Conservation (phyloP, 106 monocot genomes). For the Dioscorea dumetorum region DNA sequence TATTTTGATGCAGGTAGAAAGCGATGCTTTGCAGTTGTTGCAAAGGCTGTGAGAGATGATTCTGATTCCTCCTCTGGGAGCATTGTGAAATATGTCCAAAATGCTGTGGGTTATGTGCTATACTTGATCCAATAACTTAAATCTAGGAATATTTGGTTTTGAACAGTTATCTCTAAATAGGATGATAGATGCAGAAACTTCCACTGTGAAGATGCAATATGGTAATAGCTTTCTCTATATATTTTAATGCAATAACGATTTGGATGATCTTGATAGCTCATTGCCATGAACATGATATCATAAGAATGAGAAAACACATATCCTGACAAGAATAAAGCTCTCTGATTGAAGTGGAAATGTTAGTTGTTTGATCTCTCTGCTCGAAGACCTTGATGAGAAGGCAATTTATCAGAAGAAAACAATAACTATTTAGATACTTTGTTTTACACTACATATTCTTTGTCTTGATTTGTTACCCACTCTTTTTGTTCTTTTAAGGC, state of each 20-base stretch:
- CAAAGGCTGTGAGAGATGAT: slow-evolving; percentile 46
- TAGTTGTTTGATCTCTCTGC: too few relatives aligned
- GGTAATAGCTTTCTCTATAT: background rate
- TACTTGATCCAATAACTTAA: background rate
- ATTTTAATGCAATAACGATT: background rate
- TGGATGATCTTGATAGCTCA: background rate
- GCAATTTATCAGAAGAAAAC: background rate
- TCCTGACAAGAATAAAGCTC: too few relatives aligned
- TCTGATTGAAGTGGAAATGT: too few relatives aligned
- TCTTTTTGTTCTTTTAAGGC: background rate
- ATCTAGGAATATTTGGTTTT: background rate
- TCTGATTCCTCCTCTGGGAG: slow-evolving; percentile 72
- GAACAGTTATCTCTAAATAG: background rate
- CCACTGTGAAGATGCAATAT: background rate
- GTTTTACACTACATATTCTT: background rate
- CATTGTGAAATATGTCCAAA: slow-evolving; percentile 49
- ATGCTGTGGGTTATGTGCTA: slow-evolving; percentile 34
- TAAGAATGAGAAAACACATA: too few relatives aligned
- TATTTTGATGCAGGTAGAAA: slow-evolving; percentile 30
- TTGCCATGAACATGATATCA: too few relatives aligned
- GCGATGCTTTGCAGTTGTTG: slow-evolving; percentile 15
- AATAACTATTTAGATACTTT: background rate
- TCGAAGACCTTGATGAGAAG: too few relatives aligned
- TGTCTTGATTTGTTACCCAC: background rate
- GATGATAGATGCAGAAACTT: background rate